Percentiles rank a stretch among this genome's conserved stretches.
phyloP scores from a whole-genome alignment of 305 asterid species.

The Andrographis paniculata region DNA sequence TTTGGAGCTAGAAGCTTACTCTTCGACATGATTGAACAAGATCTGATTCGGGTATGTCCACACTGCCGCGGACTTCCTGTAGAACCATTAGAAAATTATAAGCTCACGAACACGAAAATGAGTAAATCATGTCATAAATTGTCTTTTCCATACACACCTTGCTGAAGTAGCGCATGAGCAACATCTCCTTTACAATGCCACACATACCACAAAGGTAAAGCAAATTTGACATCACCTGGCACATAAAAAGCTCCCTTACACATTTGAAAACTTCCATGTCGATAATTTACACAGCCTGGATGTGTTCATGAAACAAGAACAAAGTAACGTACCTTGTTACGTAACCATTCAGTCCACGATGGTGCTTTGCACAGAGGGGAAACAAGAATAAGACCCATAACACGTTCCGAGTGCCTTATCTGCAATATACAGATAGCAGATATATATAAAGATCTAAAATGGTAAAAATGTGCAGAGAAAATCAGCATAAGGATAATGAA shows the following conservation, averaged over 20 bases:
- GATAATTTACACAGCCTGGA: not conserved
- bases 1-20: conserved; percentile 36
- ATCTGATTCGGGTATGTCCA: conserved; percentile 76
- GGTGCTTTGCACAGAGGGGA: conserved; percentile 93
- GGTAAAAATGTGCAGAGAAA: conserved; percentile 12
- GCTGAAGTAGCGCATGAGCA: conserved; percentile 95
- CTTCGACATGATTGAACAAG: conserved; percentile 82
- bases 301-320: conserved; percentile 4
- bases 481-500: conserved; percentile 21
- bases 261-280: not conserved
- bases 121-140: conserved; percentile 4
- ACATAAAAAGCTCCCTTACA: too few species aligned
- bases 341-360: conserved; percentile 96
- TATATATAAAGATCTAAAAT: conserved; percentile 16
- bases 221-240: conserved; percentile 88
- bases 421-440: conserved; percentile 25
- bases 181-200: conserved; percentile 66
- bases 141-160: conserved; percentile 40
- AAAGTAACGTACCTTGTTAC: conserved; percentile 58
- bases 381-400: conserved; percentile 84
- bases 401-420: conserved; percentile 69
- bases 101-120: conserved; percentile 16
- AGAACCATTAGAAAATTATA: conserved; percentile 11
- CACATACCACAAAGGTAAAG: conserved; percentile 91
- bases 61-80: conserved; percentile 82